Percentiles rank a stretch among this genome's conserved stretches.
Evolutionary conservation across 768 basidiomycete species (phyloP).

Genomic region (Russula sp.): DNA sequence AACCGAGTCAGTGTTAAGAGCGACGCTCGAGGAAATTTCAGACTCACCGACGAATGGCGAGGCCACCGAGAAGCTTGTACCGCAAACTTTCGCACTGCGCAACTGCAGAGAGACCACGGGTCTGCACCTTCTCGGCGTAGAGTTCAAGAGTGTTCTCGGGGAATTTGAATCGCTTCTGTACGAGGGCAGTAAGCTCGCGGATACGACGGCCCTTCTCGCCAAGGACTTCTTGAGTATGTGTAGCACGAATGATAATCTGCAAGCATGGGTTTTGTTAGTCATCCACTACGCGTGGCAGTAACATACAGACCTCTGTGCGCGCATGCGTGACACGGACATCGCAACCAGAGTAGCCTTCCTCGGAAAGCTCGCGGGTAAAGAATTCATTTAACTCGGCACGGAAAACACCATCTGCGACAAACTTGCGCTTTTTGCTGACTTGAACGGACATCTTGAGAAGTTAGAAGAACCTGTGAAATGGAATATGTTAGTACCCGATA

Average conservation of each 20-base stretch:
- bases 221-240: conserved; percentile 97
- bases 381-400: conserved; percentile 99
- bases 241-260: conserved; percentile 98
- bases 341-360: conserved; percentile 99
- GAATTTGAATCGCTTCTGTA: conserved; percentile 99
- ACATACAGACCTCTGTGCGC: conserved; percentile 74
- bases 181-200: conserved; percentile 95
- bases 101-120: conserved; percentile 95
- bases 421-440: conserved; percentile 99
- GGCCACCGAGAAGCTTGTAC: conserved; percentile 99
- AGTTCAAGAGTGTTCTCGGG: conserved; percentile 98
- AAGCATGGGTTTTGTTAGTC: conserved; percentile 12
- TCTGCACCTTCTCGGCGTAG: conserved; percentile 98
- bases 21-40: neutral
- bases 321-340: conserved; percentile 99
- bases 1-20: neutral
- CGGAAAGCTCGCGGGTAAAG: conserved; percentile 95
- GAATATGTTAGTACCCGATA: conserved; percentile 12
- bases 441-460: conserved; percentile 64
- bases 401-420: conserved; percentile 97
- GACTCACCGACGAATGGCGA: conserved; percentile 92
- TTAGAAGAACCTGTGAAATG: conserved; percentile 8
- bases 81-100: conserved; percentile 98
- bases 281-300: neutral
- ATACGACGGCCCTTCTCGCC: conserved; percentile 99